These are phyloP conservation scores for Smallanthus sonchifolius DNA, from an alignment of 129 eudicot species.

Conservation along the genomic window DNA sequence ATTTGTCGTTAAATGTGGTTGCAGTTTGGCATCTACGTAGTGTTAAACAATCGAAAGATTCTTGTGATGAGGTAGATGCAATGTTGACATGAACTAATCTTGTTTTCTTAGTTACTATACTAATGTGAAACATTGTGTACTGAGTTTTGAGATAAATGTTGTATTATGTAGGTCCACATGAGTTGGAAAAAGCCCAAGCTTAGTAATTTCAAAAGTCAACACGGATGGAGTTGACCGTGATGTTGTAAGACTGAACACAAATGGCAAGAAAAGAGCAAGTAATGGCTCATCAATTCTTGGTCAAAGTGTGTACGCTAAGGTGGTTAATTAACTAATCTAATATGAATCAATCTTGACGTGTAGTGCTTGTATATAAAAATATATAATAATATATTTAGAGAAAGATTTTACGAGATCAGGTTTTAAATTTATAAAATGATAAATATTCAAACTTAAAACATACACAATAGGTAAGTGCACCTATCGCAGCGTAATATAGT, in stretches of 20 bases:
- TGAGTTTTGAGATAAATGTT: conserved; percentile 4
- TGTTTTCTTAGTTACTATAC: background rate
- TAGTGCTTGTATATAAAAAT: too few species aligned
- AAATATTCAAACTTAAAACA: too few species aligned
- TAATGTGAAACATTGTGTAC: background rate
- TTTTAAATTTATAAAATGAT: too few species aligned
- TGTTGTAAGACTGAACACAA: conserved; percentile 30
- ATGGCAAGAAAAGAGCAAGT: conserved; percentile 49
- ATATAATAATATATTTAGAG: too few species aligned
- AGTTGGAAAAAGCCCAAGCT: conserved; percentile 43
- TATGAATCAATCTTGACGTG: background rate
- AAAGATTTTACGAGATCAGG: too few species aligned
- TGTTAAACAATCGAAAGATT: too few species aligned
- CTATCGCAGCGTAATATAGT: too few species aligned
- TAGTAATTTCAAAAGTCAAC: conserved; percentile 20
- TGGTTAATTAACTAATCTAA: conserved; percentile 5
- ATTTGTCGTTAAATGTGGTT: too few species aligned
- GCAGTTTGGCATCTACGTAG: too few species aligned
- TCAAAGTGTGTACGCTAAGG: conserved; percentile 77
- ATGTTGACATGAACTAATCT: conserved; percentile 7
- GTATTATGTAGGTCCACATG: too few species aligned
- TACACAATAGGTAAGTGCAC: too few species aligned
- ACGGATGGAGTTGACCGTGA: conserved; percentile 6
- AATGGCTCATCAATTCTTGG: conserved; percentile 59
- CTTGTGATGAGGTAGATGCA: conserved; percentile 35